Evolutionary conservation across 257 asterid genomes (phyloP), one percentile per base, ranked within the genome.

Genomic region (Eustoma russellianum): DNA sequence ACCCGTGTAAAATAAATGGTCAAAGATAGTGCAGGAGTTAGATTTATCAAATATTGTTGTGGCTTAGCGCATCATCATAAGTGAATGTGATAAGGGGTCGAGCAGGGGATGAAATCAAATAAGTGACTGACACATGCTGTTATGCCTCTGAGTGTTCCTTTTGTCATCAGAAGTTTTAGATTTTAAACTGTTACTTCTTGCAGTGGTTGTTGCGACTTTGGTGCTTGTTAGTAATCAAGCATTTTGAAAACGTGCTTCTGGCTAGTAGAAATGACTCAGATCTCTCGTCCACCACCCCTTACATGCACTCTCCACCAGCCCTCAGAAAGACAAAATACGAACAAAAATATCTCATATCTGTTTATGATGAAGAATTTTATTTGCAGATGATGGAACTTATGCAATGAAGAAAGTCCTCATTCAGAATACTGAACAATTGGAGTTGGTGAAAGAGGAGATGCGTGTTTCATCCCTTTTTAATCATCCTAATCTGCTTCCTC

Each of bases 321-420:
- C 41, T 5, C 48, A 3, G 44, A 12, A 18, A 62, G 17, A 17
- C 3, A 33, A 34, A 45, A 14, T n/a, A n/a, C n/a, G 3, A 18
- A 62, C 15, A 28, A 53, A 28, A 5, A 8, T 6, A n/a, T 52
- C 24, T 59, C 51, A 64, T 63, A 17, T 60, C 57, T 58, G 56
- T 52, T 35, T 56, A 14, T 33, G 28, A 58, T 59, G 62, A 53
- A 38, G 13, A 59, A 33, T 62, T 58, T 49, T 5, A 41, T 61
- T 56, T 69, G 65, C 77, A 92, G 99, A 60, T 62, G 97, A 92
- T 76, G 99, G 99, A 58, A 88, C 91, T 46, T 92, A 92, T 69
- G 97, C 99, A n/a, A 79, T 92, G 95, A 92, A 92, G 85, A 92
- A 85, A 71, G 95, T 92, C 72, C 93, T 92, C 52, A 88, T 92